Evolutionary conservation across 1,284 basidiomycete species (phyloP), one percentile per base, ranked within the genome.

Genomic region (Trichosporon sp.): DNA sequence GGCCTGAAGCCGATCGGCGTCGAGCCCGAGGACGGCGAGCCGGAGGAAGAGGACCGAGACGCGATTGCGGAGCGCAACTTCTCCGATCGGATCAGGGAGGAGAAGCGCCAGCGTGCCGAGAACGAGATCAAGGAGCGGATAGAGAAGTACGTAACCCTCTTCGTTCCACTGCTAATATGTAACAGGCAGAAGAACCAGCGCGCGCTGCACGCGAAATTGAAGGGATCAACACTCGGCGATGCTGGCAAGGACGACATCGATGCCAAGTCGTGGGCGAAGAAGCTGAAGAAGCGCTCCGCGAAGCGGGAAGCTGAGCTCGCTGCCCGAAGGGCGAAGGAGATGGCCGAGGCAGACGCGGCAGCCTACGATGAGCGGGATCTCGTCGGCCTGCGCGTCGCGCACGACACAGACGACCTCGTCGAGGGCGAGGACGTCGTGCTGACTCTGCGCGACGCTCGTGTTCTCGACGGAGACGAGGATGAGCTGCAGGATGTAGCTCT

Each of bases 401-500:
- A 99, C 85, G 93, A 94, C 86, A 90, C 96, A 71, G 92, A 96
- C 72, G 91, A 89, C 73, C 88, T 98, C 84, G 91, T 91, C 72
- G 94, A 95, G 82, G 96, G 97, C 76, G 92, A 97, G 84, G 95
- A 94, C 76, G 90, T 91, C 73, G 93, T 99, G 85, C 90, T 99
- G 76, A 99, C 97, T 1, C 87, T 99, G 78, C 96, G 96, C 88
- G 97, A 99, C 81, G 91, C 91, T 78, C 90, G 92, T 46, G 92
- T 99, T 69, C 90, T 99, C 38, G 95, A 93, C 77, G 92, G 93
- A 73, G 95, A 97, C 87, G 97, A 99, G 90, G 97, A 99, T 84
- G 96, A 98, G 84, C 88, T 99, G 19, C 92, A 97, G 84, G 98
- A 99, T 78, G 87, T 96, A 65, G 92, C 95, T 76, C 88, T 98